These are phyloP conservation scores for Sporothrix pallida DNA, from an alignment of 2,329 filamentous ascomycete species.

Conservation along the genomic window DNA sequence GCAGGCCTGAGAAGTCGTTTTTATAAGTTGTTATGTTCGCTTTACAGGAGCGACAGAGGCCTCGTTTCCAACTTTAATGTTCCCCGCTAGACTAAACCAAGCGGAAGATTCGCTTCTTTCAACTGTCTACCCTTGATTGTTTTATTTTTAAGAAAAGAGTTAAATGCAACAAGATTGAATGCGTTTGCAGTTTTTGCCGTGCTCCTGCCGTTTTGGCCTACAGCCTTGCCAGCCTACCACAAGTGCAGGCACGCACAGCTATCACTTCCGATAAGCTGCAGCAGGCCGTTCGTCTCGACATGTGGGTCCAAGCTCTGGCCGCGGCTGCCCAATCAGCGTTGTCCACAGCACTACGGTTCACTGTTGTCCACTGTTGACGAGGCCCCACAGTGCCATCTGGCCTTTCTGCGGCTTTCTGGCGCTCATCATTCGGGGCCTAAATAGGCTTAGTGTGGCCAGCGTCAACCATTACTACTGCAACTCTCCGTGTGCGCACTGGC, in stretches of 20 bases:
- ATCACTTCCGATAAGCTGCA: constrained; percentile 21
- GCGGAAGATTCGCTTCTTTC: too few species aligned
- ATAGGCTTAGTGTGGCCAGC: constrained; percentile 5
- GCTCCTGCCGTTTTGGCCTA: neutral
- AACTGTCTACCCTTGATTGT: too few species aligned
- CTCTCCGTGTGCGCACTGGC: neutral
- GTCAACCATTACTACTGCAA: constrained; percentile 15
- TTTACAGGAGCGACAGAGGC: too few species aligned
- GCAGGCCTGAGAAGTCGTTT: too few species aligned
- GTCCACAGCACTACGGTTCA: too few species aligned
- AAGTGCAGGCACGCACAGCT: constrained; percentile 20
- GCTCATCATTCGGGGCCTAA: neutral
- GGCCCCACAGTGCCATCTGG: constrained; percentile 28
- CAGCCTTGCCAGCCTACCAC: constrained; percentile 27
- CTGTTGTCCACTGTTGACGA: neutral
- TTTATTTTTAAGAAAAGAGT: too few species aligned
- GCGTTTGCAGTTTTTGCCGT: neutral
- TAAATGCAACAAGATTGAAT: neutral
- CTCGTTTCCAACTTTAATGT: too few species aligned
- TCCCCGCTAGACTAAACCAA: too few species aligned
- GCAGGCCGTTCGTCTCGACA: neutral
- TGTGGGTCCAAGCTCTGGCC: constrained; percentile 17
- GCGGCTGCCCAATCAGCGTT: neutral
- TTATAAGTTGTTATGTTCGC: too few species aligned
- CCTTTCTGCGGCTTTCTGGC: constrained; percentile 26